Conservation (phyloP, 306 rosid genomes). For the Acacia acuminata region DNA sequence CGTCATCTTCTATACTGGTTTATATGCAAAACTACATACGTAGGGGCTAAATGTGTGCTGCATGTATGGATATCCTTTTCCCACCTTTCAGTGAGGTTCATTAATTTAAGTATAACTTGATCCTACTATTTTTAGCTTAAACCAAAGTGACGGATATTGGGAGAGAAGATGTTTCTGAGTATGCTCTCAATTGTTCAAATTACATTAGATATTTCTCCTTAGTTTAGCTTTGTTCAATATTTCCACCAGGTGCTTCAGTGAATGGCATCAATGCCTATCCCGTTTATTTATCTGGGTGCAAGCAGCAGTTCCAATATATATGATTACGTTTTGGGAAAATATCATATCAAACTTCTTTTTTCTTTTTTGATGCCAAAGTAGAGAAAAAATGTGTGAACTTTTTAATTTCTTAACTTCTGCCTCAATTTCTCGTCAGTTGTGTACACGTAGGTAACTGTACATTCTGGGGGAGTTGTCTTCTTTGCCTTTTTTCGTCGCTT, state of each 20-base stretch:
- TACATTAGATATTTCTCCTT: neutral
- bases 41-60: neutral
- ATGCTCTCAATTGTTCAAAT: slow-evolving; percentile 5
- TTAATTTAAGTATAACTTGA: slow-evolving; percentile 13
- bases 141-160: neutral
- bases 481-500: slow-evolving; percentile 74
- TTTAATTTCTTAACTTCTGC: slow-evolving; percentile 32
- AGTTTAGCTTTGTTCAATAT: slow-evolving; percentile 24
- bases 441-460: slow-evolving; percentile 79
- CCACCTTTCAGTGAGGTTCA: neutral
- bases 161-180: slow-evolving; percentile 2
- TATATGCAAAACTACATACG: neutral
- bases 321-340: neutral
- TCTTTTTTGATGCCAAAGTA: neutral
- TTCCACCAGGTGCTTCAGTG: neutral
- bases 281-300: neutral
- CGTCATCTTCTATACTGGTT: slow-evolving; percentile 26
- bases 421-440: slow-evolving; percentile 41
- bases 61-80: slow-evolving; percentile 4
- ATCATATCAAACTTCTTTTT: neutral
- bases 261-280: neutral
- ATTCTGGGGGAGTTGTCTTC: slow-evolving; percentile 97
- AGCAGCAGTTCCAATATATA: neutral
- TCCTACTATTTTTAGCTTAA: neutral
- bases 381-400: slow-evolving; percentile 25